Percentiles rank a stretch among this genome's conserved stretches.
phyloP scores from a whole-genome alignment of 1,139 yeast species.

The Yamadazyma jaroonii region DNA sequence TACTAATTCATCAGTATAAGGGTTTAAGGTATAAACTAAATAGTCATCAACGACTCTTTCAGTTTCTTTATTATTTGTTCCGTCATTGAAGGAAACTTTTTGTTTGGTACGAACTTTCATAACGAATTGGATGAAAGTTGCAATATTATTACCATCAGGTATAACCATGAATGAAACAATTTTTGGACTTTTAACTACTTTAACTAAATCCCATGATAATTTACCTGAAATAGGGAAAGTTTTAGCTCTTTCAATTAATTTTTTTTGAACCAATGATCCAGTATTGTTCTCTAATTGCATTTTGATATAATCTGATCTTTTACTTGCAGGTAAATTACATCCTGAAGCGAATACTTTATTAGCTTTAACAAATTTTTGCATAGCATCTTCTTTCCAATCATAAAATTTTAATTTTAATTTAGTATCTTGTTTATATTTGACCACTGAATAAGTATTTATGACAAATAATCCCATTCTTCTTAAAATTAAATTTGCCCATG shows the following conservation, averaged over 20 bases:
- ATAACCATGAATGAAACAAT: conserved; percentile 57
- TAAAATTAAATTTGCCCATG: conserved; percentile 39
- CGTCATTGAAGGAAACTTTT: conserved; percentile 50
- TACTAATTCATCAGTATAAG: conserved; percentile 60
- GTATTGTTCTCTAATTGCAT: conserved; percentile 31
- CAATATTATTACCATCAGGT: conserved; percentile 68
- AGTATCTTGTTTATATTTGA: conserved; percentile 42
- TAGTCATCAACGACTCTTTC: conserved; percentile 70
- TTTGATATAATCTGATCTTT: conserved; percentile 28
- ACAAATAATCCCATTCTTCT: conserved; percentile 42
- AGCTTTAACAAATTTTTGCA: conserved; percentile 39
- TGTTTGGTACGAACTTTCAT: conserved; percentile 76
- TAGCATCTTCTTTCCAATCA: conserved; percentile 44
- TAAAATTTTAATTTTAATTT: conserved; percentile 36
- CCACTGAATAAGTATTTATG: conserved; percentile 41
- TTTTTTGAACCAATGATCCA: conserved; percentile 33
- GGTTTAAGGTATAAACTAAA: conserved; percentile 73
- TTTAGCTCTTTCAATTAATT: conserved; percentile 26
- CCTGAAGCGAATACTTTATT: conserved; percentile 45
- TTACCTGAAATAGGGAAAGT: conserved; percentile 57
- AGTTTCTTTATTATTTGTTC: conserved; percentile 30
- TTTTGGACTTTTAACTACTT: conserved; percentile 70
- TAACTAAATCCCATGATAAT: conserved; percentile 73
- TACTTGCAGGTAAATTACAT: conserved; percentile 28
- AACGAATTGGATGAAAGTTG: conserved; percentile 70